Evolutionary conservation across 345 rosid genomes (phyloP).

Genomic region (Ricinus communis): DNA sequence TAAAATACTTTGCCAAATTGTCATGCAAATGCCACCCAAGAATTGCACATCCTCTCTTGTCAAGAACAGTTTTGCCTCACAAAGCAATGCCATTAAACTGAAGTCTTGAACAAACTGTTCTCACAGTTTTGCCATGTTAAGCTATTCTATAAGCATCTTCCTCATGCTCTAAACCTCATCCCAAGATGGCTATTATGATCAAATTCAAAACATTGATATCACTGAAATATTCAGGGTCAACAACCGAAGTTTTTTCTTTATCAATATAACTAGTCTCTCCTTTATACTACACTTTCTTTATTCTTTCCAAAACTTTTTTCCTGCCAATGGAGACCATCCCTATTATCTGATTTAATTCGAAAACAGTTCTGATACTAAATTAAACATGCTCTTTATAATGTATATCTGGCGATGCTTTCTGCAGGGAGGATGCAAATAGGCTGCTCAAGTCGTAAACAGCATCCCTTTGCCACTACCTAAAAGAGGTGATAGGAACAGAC

Average conservation of each 20-base stretch:
- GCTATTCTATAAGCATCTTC: neutral
- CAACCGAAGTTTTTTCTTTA: neutral
- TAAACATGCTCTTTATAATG: neutral
- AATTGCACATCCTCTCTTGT: neutral
- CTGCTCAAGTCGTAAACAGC: no score
- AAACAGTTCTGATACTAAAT: neutral
- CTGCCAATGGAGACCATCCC: neutral
- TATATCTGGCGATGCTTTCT: neutral
- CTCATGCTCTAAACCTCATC: neutral
- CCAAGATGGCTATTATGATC: neutral
- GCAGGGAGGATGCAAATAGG: neutral
- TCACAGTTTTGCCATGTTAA: neutral
- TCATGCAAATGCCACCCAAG: neutral
- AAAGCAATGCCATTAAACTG: neutral
- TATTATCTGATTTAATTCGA: neutral
- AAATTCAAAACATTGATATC: neutral
- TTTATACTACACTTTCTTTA: neutral
- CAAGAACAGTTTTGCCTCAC: neutral
- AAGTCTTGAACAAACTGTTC: neutral
- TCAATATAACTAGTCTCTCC: neutral
- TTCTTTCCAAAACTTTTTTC: neutral
- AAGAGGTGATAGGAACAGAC: constrained; percentile 2
- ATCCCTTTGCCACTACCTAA: neutral
- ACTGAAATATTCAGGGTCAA: neutral
- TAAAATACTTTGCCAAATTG: neutral